Evolutionary conservation across 148 eudicot genomes (phyloP), one percentile per base, ranked within the genome.

Genomic region (Amaranthus palmeri): DNA sequence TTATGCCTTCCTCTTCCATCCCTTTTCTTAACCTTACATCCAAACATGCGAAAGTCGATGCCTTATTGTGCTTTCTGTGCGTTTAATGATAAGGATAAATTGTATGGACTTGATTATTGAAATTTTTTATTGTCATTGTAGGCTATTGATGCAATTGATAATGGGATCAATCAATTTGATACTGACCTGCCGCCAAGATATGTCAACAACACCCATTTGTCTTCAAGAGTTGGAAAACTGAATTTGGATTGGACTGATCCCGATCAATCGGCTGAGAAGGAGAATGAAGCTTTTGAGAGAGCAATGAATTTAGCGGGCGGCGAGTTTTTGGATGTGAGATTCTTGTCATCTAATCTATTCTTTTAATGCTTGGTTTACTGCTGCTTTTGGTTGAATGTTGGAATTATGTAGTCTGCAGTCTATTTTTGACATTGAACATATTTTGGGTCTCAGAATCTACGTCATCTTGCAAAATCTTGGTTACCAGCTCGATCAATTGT

Each of bases 101-200:
- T 7, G 10, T 48, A 46, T 59, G 36, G 36, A 25, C 36, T 44
- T 9, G 14, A 8, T 56, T 46, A 7, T 67, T 48, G 65, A 67
- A 57, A 9, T 17, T 65, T 73, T 7, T 50, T 36, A 43, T 75
- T 53, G 43, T 72, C 76, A 51, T 71, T 63, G 57, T 84, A 92
- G 97, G 97, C 96, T 62, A 88, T 92, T 76, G 97, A 92, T 85
- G 97, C 97, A 71, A 55, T 92, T 75, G 97, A 92, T 77, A 89
- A 92, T 71, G 97, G 97, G 77, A 85, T 92, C 42, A 90, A 86
- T 72, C 90, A 84, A 76, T 92, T 81, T 69, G 92, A 92, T 72
- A 83, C 92, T 36, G 89, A 88, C 71, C 81, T 74, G 72, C 96
- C 91, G 56, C 91, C 96, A 66, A 89, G 83, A 84, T 92, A 89